Conservation (phyloP, 2,329 filamentous ascomycete genomes). For the Knufia fluminis region DNA sequence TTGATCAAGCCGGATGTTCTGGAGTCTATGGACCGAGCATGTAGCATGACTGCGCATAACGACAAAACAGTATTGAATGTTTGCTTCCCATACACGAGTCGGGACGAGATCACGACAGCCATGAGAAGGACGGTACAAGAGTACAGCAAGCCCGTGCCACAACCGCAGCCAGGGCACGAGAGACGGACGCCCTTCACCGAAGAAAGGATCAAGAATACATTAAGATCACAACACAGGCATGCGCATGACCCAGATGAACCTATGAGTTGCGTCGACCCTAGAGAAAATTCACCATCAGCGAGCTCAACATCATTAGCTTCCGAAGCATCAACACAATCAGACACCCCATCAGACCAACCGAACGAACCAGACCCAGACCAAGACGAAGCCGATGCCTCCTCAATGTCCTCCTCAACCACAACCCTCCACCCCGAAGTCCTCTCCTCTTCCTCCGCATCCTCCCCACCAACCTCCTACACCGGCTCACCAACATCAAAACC, state of each 20-base stretch:
- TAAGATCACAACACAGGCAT: conserved; percentile 56
- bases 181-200: conserved; percentile 70
- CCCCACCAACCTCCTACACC: conserved; percentile 12
- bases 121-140: conserved; percentile 81
- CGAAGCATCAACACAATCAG: conserved; percentile 38
- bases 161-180: conserved; percentile 33
- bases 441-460: conserved; percentile 14
- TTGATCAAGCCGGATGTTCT: conserved; percentile 80
- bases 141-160: conserved; percentile 63
- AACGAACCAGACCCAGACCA: background rate
- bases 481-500: conserved; percentile 12
- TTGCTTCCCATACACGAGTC: conserved; percentile 93
- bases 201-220: conserved; percentile 75
- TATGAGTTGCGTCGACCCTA: conserved; percentile 28
- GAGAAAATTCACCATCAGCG: conserved; percentile 18
- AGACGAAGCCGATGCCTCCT: background rate
- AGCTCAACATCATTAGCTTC: conserved; percentile 21
- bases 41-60: conserved; percentile 79
- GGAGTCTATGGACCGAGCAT: conserved; percentile 76
- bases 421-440: conserved; percentile 11
- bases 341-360: conserved; percentile 37
- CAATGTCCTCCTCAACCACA: conserved; percentile 18
- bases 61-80: conserved; percentile 76
- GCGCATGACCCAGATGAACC: conserved; percentile 30
- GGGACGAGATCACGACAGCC: conserved; percentile 87